Percentiles rank a stretch among this genome's conserved stretches.
phyloP scores from a whole-genome alignment of 257 asterid species.

The Solanum corneliomulleri region DNA sequence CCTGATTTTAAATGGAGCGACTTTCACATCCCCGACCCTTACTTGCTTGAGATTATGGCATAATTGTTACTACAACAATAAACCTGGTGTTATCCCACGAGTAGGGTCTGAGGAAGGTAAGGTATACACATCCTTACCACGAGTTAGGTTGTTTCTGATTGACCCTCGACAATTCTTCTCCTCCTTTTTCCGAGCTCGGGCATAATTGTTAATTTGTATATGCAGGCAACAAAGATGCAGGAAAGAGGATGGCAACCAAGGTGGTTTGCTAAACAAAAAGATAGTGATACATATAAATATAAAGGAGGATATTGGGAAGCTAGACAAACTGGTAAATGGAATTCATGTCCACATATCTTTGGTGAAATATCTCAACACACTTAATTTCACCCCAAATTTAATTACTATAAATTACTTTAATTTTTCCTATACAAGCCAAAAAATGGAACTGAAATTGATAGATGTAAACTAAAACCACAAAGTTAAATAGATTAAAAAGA shows the following conservation, averaged over 20 bases:
- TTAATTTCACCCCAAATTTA: not conserved
- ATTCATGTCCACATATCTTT: constrained; percentile 13
- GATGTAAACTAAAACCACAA: not conserved
- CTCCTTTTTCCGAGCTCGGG: not conserved
- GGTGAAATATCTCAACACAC: not conserved
- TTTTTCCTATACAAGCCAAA: not conserved
- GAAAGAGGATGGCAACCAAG: constrained; percentile 19
- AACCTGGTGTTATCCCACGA: not conserved
- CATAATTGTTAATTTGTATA: not conserved
- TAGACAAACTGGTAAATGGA: constrained; percentile 8
- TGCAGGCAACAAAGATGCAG: constrained; percentile 16
- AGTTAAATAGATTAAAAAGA: not conserved
- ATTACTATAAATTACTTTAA: not conserved
- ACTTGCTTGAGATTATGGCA: not conserved
- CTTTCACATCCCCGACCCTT: not conserved
- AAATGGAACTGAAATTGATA: not conserved
- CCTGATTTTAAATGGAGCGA: not conserved
- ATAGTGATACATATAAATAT: constrained; percentile 7
- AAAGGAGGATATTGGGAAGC: constrained; percentile 22
- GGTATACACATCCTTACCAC: not conserved
- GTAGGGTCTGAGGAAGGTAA: not conserved
- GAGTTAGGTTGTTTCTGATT: not conserved
- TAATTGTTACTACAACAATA: not conserved
- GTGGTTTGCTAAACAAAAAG: constrained; percentile 12
- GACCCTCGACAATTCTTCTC: not conserved